Percentiles rank a stretch among this genome's conserved stretches.
Conservation (phyloP, 2,329 filamentous ascomycete species). For the Colletotrichum tanaceti region DNA sequence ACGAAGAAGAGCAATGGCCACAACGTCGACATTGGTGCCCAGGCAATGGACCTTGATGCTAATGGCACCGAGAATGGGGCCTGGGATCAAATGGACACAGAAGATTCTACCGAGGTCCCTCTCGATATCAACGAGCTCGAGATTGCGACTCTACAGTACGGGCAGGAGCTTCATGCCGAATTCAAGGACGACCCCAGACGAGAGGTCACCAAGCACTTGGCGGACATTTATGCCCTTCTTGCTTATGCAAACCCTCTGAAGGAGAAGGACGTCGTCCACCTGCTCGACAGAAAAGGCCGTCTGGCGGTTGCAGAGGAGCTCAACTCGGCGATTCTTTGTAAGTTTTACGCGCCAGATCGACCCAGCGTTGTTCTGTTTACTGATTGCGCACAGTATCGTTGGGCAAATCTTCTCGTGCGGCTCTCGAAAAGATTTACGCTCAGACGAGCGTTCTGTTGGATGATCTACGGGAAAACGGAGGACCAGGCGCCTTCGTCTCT, state of each 20-base stretch:
- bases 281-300: slow-evolving; percentile 81
- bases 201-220: slow-evolving; percentile 78
- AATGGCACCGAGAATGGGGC: slow-evolving; percentile 56
- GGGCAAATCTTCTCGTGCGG: slow-evolving; percentile 88
- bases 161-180: slow-evolving; percentile 80
- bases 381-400: slow-evolving; percentile 73
- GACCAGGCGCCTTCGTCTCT: slow-evolving; percentile 84
- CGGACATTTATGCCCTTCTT: slow-evolving; percentile 88
- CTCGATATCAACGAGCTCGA: slow-evolving; percentile 62
- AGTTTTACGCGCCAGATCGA: slow-evolving; percentile 49
- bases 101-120: slow-evolving; percentile 50
- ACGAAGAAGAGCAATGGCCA: slow-evolving; percentile 58
- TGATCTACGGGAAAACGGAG: slow-evolving; percentile 81
- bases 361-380: not conserved
- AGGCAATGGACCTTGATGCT: slow-evolving; percentile 69
- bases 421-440: slow-evolving; percentile 85
- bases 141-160: slow-evolving; percentile 79
- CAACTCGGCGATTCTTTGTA: slow-evolving; percentile 91
- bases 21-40: slow-evolving; percentile 56
- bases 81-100: slow-evolving; percentile 66
- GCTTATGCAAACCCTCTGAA: slow-evolving; percentile 86
- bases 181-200: slow-evolving; percentile 77
- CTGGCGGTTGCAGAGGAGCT: slow-evolving; percentile 89
- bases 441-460: slow-evolving; percentile 90
- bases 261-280: slow-evolving; percentile 78